Base-by-base conservation (phyloP, 208 protist genomes). In the Leishmania guyanensis region DNA sequence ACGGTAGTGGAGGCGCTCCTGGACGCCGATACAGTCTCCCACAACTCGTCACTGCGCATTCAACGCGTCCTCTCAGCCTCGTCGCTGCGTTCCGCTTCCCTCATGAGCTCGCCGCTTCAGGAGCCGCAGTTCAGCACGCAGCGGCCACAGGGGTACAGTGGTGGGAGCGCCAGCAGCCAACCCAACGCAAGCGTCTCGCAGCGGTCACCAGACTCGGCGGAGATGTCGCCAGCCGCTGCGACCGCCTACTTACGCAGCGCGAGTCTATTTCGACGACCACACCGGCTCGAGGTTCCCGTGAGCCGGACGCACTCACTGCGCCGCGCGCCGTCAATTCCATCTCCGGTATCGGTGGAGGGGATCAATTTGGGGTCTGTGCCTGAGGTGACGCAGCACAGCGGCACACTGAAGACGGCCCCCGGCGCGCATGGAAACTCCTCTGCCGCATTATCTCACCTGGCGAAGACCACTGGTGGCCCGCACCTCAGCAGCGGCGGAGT, bases 281-380 rank as follows among this genome's bases (percentile, higher is more conserved):
- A 81, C 72, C 79, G 79, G 12, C 77, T 89, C 14, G 82, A 84
- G 48, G 86, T 89, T 16, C 71, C 81, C 6, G 70, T 80, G 48
- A 89, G 86, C 66, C 82, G 84, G 64, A 89, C 86, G n/a, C 83
- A 89, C 77, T 86, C 81, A 6, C 75, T 85, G 69, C 86, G 70
- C 54, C 83, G 73, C 29, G 73, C 81, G 33, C 77, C 75, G 43
- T 88, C 84, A 12, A 79, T 78, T 54, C 79, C 75, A 2, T 81
- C 79, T 3, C 79, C 74, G 12, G 69, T 69, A 10, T 83, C 84
- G 14, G 43, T 78, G 26, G 66, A 58, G 5, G 65, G 74, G 26
- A 48, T 65, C 70, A 83, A 53, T 64, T 43, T 72, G 8, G 65
- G n/a, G 17, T 68, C 54, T 58, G 71, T n/a, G 33, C 60, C 65